Percentiles rank a stretch among this genome's conserved stretches.
These are phyloP conservation scores for Ligustrum vulgare DNA, from an alignment of 257 asterid genomes.

Conservation along the genomic window DNA sequence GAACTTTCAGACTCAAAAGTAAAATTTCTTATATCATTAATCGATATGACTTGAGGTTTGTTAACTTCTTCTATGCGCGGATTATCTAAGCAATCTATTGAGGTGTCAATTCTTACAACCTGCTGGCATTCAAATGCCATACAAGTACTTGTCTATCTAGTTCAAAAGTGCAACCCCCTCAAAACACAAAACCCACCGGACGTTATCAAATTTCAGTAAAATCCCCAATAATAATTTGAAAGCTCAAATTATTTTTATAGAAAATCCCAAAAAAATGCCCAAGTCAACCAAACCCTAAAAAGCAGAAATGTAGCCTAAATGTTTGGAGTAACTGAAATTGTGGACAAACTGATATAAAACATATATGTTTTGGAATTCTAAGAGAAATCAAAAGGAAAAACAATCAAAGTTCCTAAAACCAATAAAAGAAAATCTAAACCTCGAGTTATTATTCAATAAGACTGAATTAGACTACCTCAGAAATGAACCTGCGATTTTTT, in stretches of 20 bases:
- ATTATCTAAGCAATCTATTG: slow-evolving; percentile 36
- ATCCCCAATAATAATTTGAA: background rate
- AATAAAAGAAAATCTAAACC: background rate
- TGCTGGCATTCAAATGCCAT: slow-evolving; percentile 94
- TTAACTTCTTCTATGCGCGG: slow-evolving; percentile 27
- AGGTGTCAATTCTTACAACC: slow-evolving; percentile 39
- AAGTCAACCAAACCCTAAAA: slow-evolving; percentile 51
- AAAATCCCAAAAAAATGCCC: slow-evolving; percentile 20
- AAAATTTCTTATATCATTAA: slow-evolving; percentile 19
- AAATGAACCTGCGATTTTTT: background rate
- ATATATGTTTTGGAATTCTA: background rate
- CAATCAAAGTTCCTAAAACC: background rate
- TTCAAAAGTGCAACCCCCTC: slow-evolving; percentile 13
- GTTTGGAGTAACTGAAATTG: slow-evolving; percentile 3
- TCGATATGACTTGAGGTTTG: slow-evolving; percentile 31
- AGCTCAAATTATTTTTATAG: slow-evolving; percentile 7
- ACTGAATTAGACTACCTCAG: background rate
- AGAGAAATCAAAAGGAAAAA: background rate
- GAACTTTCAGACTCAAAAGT: slow-evolving; percentile 30
- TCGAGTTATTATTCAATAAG: background rate
- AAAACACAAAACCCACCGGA: background rate
- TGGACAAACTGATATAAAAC: background rate
- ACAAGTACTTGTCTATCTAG: slow-evolving; percentile 39
- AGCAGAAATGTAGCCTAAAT: slow-evolving; percentile 18
- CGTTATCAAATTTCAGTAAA: background rate